Evolutionary conservation across 1,139 yeast species (phyloP).

Genomic region (Meyerozyma athensensis): DNA sequence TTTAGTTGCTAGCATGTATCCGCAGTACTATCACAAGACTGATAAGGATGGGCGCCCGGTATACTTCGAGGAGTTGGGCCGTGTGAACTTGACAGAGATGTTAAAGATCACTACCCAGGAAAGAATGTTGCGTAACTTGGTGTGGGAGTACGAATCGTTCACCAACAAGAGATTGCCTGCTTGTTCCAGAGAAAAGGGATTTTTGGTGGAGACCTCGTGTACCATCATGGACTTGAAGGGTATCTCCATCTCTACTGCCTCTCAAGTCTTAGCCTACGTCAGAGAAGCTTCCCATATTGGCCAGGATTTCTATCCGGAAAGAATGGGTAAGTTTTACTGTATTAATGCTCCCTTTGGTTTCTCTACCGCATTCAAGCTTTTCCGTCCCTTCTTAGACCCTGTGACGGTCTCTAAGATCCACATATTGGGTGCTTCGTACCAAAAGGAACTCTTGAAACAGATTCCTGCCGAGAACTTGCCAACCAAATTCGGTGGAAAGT

Average conservation of each 20-base stretch:
- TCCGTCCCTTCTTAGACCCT: constrained; percentile 93
- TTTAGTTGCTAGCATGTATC: constrained; percentile 81
- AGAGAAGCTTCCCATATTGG: constrained; percentile 92
- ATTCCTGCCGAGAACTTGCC: constrained; percentile 94
- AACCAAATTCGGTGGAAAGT: constrained; percentile 79
- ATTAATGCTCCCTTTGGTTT: constrained; percentile 98
- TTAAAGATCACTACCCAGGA: constrained; percentile 91
- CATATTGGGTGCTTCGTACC: constrained; percentile 76
- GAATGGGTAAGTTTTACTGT: constrained; percentile 96
- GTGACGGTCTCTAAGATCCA: constrained; percentile 96
- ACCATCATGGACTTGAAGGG: constrained; percentile 95
- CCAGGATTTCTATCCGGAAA: constrained; percentile 97
- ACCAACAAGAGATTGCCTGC: constrained; percentile 85
- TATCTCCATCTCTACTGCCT: constrained; percentile 77
- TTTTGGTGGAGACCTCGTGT: constrained; percentile 89
- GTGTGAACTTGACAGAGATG: constrained; percentile 86
- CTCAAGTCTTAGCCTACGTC: constrained; percentile 82
- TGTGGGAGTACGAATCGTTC: constrained; percentile 96
- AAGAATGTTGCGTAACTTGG: constrained; percentile 91
- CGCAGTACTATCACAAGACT: constrained; percentile 95
- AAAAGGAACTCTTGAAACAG: constrained; percentile 81
- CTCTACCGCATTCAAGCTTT: constrained; percentile 84
- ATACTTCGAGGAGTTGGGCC: constrained; percentile 89
- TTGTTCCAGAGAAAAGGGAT: constrained; percentile 77
- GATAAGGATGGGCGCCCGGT: constrained; percentile 97